Conservation (phyloP, 148 eudicot genomes). For the Vaccinium darrowii region DNA sequence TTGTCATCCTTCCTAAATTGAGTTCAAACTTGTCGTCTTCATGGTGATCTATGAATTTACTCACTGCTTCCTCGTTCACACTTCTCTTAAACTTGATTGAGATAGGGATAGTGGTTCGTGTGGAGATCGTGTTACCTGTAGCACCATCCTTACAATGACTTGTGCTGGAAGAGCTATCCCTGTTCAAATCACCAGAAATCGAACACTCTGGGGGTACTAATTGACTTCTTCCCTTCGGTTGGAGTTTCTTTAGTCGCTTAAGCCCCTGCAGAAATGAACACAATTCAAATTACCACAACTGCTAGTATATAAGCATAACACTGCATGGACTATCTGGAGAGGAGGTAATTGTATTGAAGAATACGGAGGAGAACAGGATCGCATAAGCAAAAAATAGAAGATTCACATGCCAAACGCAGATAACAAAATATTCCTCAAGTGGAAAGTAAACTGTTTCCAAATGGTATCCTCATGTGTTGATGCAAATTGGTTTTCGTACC, state of each 20-base stretch:
- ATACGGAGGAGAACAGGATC: neutral
- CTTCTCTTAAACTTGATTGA: conserved; percentile 53
- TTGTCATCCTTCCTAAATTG: conserved; percentile 24
- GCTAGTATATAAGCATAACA: neutral
- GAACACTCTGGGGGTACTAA: conserved; percentile 22
- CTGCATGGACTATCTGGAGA: neutral
- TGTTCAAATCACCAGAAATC: conserved; percentile 15
- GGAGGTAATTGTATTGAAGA: neutral
- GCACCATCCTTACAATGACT: conserved; percentile 24
- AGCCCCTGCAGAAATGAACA: conserved; percentile 48
- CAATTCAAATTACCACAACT: neutral
- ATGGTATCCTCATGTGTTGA: neutral
- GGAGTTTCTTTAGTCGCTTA: conserved; percentile 60
- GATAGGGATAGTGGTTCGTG: conserved; percentile 38
- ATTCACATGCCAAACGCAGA: neutral
- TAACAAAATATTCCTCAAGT: neutral
- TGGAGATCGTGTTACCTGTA: conserved; percentile 25
- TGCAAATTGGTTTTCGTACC: neutral
- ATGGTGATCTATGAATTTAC: conserved; percentile 20
- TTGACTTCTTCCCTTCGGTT: conserved; percentile 38
- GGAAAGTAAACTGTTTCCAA: neutral
- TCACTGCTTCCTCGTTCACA: conserved; percentile 27
- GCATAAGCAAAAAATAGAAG: neutral
- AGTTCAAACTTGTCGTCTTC: conserved; percentile 25
- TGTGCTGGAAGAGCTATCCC: conserved; percentile 4